Base-by-base conservation (phyloP, 495 filamentous ascomycete genomes). In the Tuber aestivum region DNA sequence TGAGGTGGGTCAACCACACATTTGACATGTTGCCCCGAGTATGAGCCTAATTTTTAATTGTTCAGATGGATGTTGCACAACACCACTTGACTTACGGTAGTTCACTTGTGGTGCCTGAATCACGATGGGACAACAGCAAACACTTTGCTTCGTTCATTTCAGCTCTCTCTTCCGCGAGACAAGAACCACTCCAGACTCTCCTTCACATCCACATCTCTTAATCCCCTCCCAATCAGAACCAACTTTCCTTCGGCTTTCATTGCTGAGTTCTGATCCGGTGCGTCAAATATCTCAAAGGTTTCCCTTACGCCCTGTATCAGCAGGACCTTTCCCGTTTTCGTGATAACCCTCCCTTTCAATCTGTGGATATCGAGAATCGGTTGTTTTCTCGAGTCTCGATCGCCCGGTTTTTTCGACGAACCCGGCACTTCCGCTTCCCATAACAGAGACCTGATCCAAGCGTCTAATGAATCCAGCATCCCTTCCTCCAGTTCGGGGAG, bases 231-330 rank as follows among this genome's bases (percentile, higher is more conserved):
- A 75, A 83, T 83, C 73, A 83, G 42, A 21, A 83, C 82, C 21
- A 83, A n/a, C 45, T 83, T 83, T 65, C 82, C 81, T 18, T 77
- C 75, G 35, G 10, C 74, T 69, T 75, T 78, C 32, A 72, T 75
- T 44, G 80, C 83, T 42, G 78, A 74, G 20, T 79, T 82, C 48
- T 72, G 72, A 37, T 84, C 80, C 4, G 86, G 85, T 35, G 86
- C 85, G 74, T 97, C 93, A 44, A 93, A 86, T 27, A 98, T 92
- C 81, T 98, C 95, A 82, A 97, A 99, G 12, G 97, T 87, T 74
- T 97, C 95, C 44, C 95, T 86, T 5, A 99, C 95, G 27, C 94
- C 95, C 83, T 99, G 95, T 8, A 97, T 87, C 78, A 98, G 89
- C 81, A 91, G 92, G 42, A 87, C 86, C 3, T 84, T 84, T 0